Conservation (phyloP, 202 grass and related monocot genomes). For the Schoenoplectus triqueter region DNA sequence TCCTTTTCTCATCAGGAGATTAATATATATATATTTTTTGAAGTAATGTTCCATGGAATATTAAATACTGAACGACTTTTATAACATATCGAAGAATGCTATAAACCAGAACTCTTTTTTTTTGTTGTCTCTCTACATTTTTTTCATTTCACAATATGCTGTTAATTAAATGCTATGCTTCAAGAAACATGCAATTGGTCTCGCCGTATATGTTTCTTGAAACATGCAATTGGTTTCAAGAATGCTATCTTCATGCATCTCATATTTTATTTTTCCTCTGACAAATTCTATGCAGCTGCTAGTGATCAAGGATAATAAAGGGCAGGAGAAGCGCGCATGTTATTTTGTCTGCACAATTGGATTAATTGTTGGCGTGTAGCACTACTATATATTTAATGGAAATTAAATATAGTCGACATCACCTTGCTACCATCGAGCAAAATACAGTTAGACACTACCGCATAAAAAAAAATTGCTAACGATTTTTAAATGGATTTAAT, state of each 20-base stretch:
- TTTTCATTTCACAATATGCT: not conserved
- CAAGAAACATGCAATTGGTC: not conserved
- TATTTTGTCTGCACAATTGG: constrained; percentile 23
- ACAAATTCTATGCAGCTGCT: not conserved
- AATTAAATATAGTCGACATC: not conserved
- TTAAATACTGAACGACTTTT: not conserved
- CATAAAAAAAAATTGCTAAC: too few relatives aligned
- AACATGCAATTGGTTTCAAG: not conserved
- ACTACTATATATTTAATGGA: not conserved
- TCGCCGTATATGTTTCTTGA: not conserved
- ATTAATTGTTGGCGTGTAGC: constrained; percentile 11
- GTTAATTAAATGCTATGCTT: not conserved
- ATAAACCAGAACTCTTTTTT: not conserved
- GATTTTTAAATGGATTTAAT: too few relatives aligned
- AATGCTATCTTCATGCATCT: not conserved
- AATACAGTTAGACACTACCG: not conserved
- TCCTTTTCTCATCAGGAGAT: not conserved
- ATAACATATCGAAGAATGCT: not conserved
- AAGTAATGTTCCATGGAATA: not conserved
- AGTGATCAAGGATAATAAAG: not conserved
- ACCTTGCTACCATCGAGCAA: not conserved
- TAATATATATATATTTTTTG: not conserved
- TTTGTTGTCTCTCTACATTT: not conserved
- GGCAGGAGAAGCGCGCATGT: constrained; percentile 5
- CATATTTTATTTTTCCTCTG: constrained; percentile 2